These are phyloP conservation scores for Lasiosphaeria miniovina DNA, from an alignment of 495 filamentous ascomycete genomes.

Conservation along the genomic window DNA sequence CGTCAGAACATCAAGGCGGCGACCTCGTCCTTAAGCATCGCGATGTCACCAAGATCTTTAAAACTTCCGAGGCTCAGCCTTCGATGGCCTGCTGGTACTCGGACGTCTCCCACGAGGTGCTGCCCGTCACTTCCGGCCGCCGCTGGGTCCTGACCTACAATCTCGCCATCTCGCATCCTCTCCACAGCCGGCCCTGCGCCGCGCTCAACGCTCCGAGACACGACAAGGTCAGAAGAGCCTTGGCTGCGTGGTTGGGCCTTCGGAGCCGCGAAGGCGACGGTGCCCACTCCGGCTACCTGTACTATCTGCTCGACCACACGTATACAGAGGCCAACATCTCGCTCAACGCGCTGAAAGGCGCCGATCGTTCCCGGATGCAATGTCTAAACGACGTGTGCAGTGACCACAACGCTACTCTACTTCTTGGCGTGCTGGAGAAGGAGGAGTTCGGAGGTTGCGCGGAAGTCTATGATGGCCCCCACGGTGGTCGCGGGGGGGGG, in stretches of 20 bases:
- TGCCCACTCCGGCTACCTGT: conserved; percentile 14
- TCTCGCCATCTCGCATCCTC: conserved; percentile 33
- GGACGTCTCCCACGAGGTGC: conserved; percentile 53
- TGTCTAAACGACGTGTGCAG: conserved; percentile 32
- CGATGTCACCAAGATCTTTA: conserved; percentile 33
- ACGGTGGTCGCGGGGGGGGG: too few relatives aligned
- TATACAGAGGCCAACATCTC: conserved; percentile 46
- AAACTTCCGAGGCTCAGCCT: conserved; percentile 34
- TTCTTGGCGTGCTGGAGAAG: conserved; percentile 37
- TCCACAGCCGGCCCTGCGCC: conserved; percentile 9
- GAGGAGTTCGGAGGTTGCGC: conserved; percentile 21
- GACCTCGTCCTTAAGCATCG: conserved; percentile 46
- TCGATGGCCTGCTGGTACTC: conserved; percentile 51
- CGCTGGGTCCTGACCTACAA: conserved; percentile 57
- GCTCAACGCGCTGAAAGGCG: conserved; percentile 36
- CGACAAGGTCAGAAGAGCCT: conserved; percentile 15
- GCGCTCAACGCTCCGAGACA: neutral
- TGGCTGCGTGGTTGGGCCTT: conserved; percentile 24
- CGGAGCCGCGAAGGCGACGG: neutral
- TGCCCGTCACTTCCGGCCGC: conserved; percentile 47
- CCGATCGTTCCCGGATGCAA: conserved; percentile 31
- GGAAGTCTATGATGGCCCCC: neutral
- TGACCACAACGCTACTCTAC: conserved; percentile 32
- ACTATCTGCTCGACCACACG: conserved; percentile 45
- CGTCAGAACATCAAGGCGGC: conserved; percentile 49